phyloP scores from a whole-genome alignment of 805 yeast species.

The Suhomyces pyralidae region DNA sequence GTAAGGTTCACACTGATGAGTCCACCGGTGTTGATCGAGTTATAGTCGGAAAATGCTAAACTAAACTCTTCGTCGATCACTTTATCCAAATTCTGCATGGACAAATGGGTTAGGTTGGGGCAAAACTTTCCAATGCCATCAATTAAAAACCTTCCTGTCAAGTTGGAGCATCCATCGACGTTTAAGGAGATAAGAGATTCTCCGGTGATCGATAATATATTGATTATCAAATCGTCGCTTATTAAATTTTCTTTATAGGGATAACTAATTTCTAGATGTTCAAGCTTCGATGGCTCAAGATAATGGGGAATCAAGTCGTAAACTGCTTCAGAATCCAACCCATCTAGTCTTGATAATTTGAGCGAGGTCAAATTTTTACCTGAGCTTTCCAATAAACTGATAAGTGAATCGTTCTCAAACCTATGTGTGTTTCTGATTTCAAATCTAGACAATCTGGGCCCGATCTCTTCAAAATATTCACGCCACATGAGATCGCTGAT shows the following conservation, averaged over 20 bases:
- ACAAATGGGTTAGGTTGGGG: conserved; percentile 52
- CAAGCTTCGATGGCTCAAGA: conserved; percentile 43
- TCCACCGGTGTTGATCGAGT: conserved; percentile 47
- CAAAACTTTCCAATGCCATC: conserved; percentile 63
- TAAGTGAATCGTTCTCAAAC: conserved; percentile 63
- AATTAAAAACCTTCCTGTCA: conserved; percentile 61
- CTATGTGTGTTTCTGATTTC: conserved; percentile 81
- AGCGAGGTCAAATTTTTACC: conserved; percentile 51
- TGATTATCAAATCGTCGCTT: conserved; percentile 63
- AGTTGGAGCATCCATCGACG: conserved; percentile 68
- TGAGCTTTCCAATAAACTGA: conserved; percentile 59
- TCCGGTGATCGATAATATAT: conserved; percentile 61
- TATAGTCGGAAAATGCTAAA: conserved; percentile 57
- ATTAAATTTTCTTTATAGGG: conserved; percentile 66
- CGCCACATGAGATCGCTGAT: conserved; percentile 78
- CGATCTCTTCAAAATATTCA: conserved; percentile 59
- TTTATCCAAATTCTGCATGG: conserved; percentile 58
- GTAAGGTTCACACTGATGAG: conserved; percentile 57
- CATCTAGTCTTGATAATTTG: conserved; percentile 68
- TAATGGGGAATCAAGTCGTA: conserved; percentile 67
- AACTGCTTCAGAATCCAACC: conserved; percentile 53
- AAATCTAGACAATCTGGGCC: conserved; percentile 53
- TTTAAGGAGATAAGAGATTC: conserved; percentile 53
- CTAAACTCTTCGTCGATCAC: conserved; percentile 67
- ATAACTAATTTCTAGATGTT: conserved; percentile 61